Evolutionary conservation across 139 green algal species (phyloP).

Genomic region (Chlamydomonas sp.): DNA sequence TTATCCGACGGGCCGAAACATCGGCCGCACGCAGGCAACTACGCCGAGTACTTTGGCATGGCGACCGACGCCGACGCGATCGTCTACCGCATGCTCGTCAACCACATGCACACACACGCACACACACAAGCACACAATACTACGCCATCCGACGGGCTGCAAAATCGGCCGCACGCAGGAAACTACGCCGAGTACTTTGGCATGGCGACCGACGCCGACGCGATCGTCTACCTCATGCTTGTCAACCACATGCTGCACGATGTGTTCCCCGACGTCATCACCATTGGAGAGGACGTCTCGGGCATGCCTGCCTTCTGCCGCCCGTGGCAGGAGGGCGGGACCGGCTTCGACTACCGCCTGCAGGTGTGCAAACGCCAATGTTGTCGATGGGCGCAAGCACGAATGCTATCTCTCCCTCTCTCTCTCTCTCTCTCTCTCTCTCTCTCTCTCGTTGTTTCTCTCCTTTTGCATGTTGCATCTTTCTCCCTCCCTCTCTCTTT

Average conservation of each 20-base stretch:
- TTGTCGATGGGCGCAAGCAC: too few relatives aligned
- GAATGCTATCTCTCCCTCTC: too few relatives aligned
- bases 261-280: slow-evolving; percentile 83
- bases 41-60: slow-evolving; percentile 91
- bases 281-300: slow-evolving; percentile 92
- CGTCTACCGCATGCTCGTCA: slow-evolving; percentile 68
- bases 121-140: slow-evolving; percentile 53
- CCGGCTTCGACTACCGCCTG: slow-evolving; percentile 98
- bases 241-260: slow-evolving; percentile 93
- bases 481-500: too few relatives aligned
- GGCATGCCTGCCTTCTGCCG: slow-evolving; percentile 94
- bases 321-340: slow-evolving; percentile 80
- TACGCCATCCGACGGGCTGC: too few relatives aligned
- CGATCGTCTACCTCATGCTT: slow-evolving; percentile 54
- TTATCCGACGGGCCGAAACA: too few relatives aligned
- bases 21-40: slow-evolving; percentile 35
- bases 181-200: slow-evolving; percentile 87
- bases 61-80: slow-evolving; percentile 77
- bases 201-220: slow-evolving; percentile 84
- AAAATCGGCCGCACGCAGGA: slow-evolving; percentile 11
- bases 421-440: too few relatives aligned
- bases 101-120: slow-evolving; percentile 92
- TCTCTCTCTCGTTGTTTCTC: too few relatives aligned
- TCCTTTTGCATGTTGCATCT: too few relatives aligned
- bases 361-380: too few relatives aligned